Evolutionary conservation across 345 rosid species (phyloP).

Genomic region (Cardamine resedifolia): DNA sequence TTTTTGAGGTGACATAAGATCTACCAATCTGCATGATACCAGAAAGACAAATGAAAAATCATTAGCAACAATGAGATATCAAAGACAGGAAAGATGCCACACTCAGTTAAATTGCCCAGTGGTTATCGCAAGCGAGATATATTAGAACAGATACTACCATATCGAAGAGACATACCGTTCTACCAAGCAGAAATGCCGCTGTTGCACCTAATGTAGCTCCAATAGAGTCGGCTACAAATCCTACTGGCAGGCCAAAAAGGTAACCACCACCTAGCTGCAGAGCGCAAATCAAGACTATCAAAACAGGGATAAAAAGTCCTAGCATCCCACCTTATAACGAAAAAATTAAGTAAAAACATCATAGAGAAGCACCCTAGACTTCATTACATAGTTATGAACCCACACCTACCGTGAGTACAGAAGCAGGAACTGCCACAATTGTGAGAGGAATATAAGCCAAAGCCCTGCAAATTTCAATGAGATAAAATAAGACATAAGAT

Average conservation of each 20-base stretch:
- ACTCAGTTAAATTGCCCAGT: background rate
- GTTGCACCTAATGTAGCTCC: constrained; percentile 96
- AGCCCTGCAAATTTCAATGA: constrained; percentile 37
- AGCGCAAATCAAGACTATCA: constrained; percentile 1
- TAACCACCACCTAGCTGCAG: constrained; percentile 98
- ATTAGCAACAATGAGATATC: constrained; percentile 6
- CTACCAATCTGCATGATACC: constrained; percentile 51
- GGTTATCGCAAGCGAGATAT: background rate
- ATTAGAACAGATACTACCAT: background rate
- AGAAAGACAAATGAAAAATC: constrained; percentile 2
- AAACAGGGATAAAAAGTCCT: background rate
- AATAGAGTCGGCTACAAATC: constrained; percentile 92
- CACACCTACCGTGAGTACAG: constrained; percentile 53
- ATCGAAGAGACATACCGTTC: constrained; percentile 59
- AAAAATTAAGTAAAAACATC: background rate
- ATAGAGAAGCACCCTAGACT: background rate
- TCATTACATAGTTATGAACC: constrained; percentile 9
- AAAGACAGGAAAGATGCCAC: background rate
- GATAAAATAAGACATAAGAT: background rate
- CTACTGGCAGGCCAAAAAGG: constrained; percentile 95
- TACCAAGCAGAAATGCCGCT: constrained; percentile 93
- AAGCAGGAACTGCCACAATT: constrained; percentile 56
- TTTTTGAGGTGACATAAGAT: constrained; percentile 50
- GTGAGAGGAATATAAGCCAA: constrained; percentile 53
- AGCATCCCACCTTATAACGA: background rate